These are phyloP conservation scores for Melaleuca quinquenervia DNA, from an alignment of 345 rosid genomes.

Conservation along the genomic window DNA sequence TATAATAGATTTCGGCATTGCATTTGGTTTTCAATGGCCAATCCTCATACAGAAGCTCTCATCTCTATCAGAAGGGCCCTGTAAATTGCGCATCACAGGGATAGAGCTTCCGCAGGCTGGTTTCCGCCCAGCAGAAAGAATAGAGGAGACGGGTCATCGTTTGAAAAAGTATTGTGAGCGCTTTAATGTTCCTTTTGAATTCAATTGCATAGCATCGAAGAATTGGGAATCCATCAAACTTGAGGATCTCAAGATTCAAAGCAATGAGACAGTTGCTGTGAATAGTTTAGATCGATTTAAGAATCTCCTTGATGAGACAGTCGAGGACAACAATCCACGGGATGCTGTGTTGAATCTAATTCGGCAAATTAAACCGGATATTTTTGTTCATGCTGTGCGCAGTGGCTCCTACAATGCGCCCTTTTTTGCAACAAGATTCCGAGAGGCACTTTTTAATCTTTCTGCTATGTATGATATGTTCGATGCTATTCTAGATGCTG, in stretches of 20 bases:
- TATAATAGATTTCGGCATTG: not conserved
- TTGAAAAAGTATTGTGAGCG: conserved; percentile 13
- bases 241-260: not conserved
- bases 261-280: conserved; percentile 12
- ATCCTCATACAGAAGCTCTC: conserved; percentile 10
- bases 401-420: conserved; percentile 18
- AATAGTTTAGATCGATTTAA: not conserved
- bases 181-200: conserved; percentile 21
- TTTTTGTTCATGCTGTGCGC: conserved; percentile 5
- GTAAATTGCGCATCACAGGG: conserved; percentile 19
- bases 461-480: conserved; percentile 55
- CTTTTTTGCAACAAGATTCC: conserved; percentile 41
- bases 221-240: not conserved
- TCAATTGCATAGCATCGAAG: conserved; percentile 13
- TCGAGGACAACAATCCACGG: not conserved
- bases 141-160: conserved; percentile 16
- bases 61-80: conserved; percentile 10
- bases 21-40: conserved; percentile 25
- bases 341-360: conserved; percentile 12
- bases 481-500: conserved; percentile 34
- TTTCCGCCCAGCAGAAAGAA: conserved; percentile 15
- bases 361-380: conserved; percentile 14
- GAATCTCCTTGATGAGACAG: not conserved
- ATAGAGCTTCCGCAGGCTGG: conserved; percentile 22
- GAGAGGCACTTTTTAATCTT: conserved; percentile 58